Percentiles rank a stretch among this genome's conserved stretches.
Evolutionary conservation across 2,329 filamentous ascomycete genomes (phyloP).

Genomic region (Cladosporium sp.): DNA sequence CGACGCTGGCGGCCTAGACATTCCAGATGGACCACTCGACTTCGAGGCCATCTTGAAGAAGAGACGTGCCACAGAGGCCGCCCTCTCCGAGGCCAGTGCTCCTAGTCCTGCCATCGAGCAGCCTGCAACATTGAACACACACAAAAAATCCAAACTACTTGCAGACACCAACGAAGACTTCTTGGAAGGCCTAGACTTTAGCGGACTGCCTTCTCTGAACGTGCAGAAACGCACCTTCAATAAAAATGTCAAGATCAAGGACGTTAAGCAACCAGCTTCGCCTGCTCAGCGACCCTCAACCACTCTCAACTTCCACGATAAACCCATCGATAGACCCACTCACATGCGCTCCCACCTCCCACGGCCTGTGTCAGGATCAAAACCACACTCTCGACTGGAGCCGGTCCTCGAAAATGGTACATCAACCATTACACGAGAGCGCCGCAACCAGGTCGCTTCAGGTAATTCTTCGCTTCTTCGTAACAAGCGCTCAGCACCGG

Average conservation of each 20-base stretch:
- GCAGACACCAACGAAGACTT: constrained; percentile 67
- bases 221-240: constrained; percentile 80
- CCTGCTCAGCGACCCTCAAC: constrained; percentile 74
- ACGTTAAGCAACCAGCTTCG: constrained; percentile 57
- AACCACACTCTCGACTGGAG: constrained; percentile 69
- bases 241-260: constrained; percentile 87
- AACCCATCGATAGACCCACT: constrained; percentile 49
- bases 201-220: constrained; percentile 74
- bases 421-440: constrained; percentile 66
- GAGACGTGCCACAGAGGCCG: constrained; percentile 58
- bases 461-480: constrained; percentile 58
- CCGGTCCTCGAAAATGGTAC: constrained; percentile 89
- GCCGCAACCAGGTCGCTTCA: constrained; percentile 54
- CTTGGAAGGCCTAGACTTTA: constrained; percentile 82
- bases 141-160: constrained; percentile 39
- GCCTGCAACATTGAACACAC: constrained; percentile 39
- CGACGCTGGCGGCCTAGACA: constrained; percentile 85
- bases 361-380: constrained; percentile 63
- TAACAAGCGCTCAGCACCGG: constrained; percentile 63
- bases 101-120: constrained; percentile 41
- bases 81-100: constrained; percentile 36
- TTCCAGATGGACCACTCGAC: constrained; percentile 81
- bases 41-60: constrained; percentile 77
- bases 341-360: constrained; percentile 70
- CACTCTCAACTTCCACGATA: constrained; percentile 89